Percentiles rank a stretch among this genome's conserved stretches.
phyloP scores from a whole-genome alignment of 78 protist genomes.

The Dictyostelium brefeldianum region DNA sequence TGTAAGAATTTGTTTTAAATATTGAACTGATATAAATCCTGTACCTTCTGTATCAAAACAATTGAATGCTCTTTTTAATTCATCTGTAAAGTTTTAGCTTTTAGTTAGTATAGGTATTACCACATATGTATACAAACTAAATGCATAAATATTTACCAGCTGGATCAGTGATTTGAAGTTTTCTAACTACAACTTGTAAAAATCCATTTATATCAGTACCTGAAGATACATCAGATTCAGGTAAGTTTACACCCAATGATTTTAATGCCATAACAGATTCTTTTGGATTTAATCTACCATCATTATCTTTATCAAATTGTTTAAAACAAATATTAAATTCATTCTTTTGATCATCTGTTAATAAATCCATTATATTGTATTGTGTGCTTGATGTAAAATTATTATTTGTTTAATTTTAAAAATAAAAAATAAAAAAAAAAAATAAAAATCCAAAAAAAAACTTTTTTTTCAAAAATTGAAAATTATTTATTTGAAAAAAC shows the following conservation, averaged over 20 bases:
- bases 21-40: slow-evolving; percentile 29
- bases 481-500: no score
- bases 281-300: slow-evolving; percentile 68
- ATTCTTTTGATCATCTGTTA: slow-evolving; percentile 61
- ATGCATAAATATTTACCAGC: background rate
- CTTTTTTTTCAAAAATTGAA: no score
- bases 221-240: slow-evolving; percentile 49
- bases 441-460: no score
- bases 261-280: slow-evolving; percentile 73
- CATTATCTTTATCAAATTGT: slow-evolving; percentile 69
- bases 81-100: background rate
- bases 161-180: slow-evolving; percentile 72
- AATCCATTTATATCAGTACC: slow-evolving; percentile 53
- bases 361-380: slow-evolving; percentile 16
- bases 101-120: background rate
- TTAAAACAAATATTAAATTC: slow-evolving; percentile 74
- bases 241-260: slow-evolving; percentile 66
- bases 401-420: no score
- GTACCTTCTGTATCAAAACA: slow-evolving; percentile 63
- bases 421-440: no score
- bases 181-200: slow-evolving; percentile 47
- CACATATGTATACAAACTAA: background rate
- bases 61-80: slow-evolving; percentile 62
- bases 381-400: no score
- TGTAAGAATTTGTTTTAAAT: slow-evolving; percentile 47